These are phyloP conservation scores for Ogataea paraovalis DNA, from an alignment of 805 yeast species.

Conservation along the genomic window DNA sequence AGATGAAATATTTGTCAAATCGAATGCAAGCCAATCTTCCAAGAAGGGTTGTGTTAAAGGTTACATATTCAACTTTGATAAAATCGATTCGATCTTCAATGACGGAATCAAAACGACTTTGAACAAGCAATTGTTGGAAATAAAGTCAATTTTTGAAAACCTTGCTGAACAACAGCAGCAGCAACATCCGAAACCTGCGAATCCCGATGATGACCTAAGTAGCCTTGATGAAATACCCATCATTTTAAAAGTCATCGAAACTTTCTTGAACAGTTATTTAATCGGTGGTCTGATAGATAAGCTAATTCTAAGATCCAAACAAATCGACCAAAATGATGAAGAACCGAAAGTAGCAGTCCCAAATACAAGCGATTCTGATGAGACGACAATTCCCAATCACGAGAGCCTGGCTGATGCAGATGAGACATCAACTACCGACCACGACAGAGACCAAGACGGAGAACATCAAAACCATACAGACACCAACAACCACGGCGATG, in stretches of 20 bases:
- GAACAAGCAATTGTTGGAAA: slow-evolving; percentile 27
- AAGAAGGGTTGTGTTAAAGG: slow-evolving; percentile 30
- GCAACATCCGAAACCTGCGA: background rate
- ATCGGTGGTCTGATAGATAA: slow-evolving; percentile 33
- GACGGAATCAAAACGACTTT: slow-evolving; percentile 12
- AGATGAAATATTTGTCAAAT: slow-evolving; percentile 17
- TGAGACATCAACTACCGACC: too few relatives aligned
- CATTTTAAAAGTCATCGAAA: slow-evolving; percentile 31
- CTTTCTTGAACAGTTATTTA: slow-evolving; percentile 33
- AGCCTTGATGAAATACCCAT: slow-evolving; percentile 33
- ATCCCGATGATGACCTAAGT: background rate
- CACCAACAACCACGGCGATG: background rate
- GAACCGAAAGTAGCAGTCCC: background rate
- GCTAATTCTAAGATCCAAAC: slow-evolving; percentile 29
- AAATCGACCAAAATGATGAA: slow-evolving; percentile 30
- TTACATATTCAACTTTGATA: slow-evolving; percentile 20
- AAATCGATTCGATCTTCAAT: slow-evolving; percentile 24
- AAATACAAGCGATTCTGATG: too few relatives aligned
- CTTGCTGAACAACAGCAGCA: background rate
- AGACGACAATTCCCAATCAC: too few relatives aligned
- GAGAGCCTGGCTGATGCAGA: too few relatives aligned
- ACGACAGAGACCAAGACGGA: too few relatives aligned
- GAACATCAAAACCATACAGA: too few relatives aligned
- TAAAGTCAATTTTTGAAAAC: slow-evolving; percentile 22
- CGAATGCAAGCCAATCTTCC: background rate